phyloP scores from a whole-genome alignment of 75 land plant genomes.

The Sequoiadendron giganteum region DNA sequence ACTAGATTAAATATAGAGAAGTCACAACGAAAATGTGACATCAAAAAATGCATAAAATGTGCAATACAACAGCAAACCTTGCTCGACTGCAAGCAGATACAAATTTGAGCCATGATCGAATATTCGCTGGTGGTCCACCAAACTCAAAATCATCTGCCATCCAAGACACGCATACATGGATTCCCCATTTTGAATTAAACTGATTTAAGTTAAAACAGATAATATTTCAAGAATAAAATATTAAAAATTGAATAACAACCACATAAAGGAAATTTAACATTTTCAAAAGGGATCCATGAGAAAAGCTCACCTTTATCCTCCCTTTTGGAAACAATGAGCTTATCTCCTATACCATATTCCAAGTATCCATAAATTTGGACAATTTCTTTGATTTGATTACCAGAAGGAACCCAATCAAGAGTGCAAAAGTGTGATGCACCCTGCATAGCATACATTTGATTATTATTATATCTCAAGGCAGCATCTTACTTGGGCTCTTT shows the following conservation, averaged over 20 bases:
- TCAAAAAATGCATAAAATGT: not conserved
- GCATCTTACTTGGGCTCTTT: not conserved
- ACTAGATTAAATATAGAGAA: not conserved
- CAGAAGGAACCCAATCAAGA: conserved; percentile 5
- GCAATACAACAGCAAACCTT: not conserved
- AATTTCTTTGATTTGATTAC: not conserved
- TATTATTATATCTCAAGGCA: not conserved
- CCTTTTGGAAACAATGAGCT: not conserved
- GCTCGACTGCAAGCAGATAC: not conserved
- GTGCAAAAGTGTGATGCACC: not conserved
- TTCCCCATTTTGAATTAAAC: not conserved
- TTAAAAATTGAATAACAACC: not conserved
- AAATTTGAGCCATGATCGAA: conserved; percentile 9
- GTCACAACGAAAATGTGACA: not conserved
- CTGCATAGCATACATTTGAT: not conserved
- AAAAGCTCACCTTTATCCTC: not conserved
- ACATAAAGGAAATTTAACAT: not conserved
- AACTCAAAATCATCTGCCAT: not conserved
- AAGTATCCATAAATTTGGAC: conserved; percentile 1
- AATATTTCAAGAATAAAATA: not conserved
- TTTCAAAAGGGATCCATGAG: not conserved
- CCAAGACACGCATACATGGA: not conserved
- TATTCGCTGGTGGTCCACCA: conserved; percentile 3
- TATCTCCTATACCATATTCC: not conserved
- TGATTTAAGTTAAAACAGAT: not conserved